Percentiles rank a stretch among this genome's conserved stretches.
phyloP scores from a whole-genome alignment of 192 early-diverging fungal genomes.

The Coemansia aciculifera region DNA sequence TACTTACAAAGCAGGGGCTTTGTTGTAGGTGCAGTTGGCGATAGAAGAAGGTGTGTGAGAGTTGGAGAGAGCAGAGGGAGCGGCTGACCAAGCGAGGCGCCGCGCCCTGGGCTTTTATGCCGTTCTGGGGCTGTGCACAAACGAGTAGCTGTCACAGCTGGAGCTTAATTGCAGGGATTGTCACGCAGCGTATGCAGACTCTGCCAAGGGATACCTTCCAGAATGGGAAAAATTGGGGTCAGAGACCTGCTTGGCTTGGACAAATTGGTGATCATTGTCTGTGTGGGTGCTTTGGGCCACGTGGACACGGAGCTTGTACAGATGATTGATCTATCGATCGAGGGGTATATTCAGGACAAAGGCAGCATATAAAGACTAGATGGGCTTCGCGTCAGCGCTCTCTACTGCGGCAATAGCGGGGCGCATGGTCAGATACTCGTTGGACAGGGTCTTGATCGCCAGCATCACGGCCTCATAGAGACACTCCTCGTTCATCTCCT shows the following conservation, averaged over 20 bases:
- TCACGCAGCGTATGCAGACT: not conserved
- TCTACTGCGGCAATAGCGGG: not conserved
- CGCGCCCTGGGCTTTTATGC: constrained; percentile 1
- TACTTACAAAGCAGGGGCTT: not conserved
- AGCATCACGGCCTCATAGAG: constrained; percentile 54
- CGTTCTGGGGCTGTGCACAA: not conserved
- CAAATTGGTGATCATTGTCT: not conserved
- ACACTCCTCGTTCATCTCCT: constrained; percentile 57
- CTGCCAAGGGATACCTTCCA: not conserved
- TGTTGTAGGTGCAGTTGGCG: not conserved
- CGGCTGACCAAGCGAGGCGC: not conserved
- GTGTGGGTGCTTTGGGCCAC: not conserved
- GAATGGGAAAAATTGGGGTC: not conserved
- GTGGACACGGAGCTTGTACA: not conserved
- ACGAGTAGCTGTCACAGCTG: not conserved
- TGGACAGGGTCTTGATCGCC: constrained; percentile 46
- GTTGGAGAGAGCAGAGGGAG: not conserved
- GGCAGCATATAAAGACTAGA: not conserved
- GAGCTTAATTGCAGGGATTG: constrained; percentile 4
- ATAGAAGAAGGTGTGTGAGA: not conserved
- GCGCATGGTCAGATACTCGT: constrained; percentile 53
- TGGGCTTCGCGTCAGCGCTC: not conserved
- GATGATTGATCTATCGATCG: not conserved
- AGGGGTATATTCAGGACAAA: not conserved
- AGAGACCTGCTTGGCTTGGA: not conserved